Conservation (phyloP, 139 green algal species). For the Haematococcus lacustris region DNA sequence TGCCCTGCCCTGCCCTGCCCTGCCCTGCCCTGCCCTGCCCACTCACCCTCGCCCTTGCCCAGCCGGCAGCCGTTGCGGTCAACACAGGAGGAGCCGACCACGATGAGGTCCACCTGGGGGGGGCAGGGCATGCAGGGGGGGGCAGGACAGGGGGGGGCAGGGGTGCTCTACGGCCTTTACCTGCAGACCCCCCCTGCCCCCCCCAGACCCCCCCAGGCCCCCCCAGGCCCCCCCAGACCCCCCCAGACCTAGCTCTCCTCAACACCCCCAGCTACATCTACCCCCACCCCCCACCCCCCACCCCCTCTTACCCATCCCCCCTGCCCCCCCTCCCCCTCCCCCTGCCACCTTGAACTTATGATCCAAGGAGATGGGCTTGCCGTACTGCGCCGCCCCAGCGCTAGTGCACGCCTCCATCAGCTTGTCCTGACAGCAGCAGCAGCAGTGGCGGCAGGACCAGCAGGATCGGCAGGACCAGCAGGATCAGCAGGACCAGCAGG, state of each 20-base stretch:
- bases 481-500: too few relatives aligned
- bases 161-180: too few relatives aligned
- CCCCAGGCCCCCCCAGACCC: too few relatives aligned
- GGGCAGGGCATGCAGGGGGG: slow-evolving; percentile 29
- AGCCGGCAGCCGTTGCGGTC: slow-evolving; percentile 38
- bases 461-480: too few relatives aligned
- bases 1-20: background rate
- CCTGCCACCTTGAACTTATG: slow-evolving; percentile 26
- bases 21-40: background rate
- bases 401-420: slow-evolving; percentile 31
- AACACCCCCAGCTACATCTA: background rate
- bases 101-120: slow-evolving; percentile 49
- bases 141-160: slow-evolving; percentile 31
- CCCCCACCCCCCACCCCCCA: background rate
- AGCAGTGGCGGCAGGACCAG: too few relatives aligned
- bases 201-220: too few relatives aligned
- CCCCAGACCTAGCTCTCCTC: background rate
- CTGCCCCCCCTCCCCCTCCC: background rate
- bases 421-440: slow-evolving; percentile 1
- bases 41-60: slow-evolving; percentile 35
- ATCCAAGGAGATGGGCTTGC: slow-evolving; percentile 36
- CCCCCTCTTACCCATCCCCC: background rate
- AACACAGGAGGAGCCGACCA: slow-evolving; percentile 46
- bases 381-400: slow-evolving; percentile 48
- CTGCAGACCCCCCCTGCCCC: too few relatives aligned